Evolutionary conservation across 345 rosid genomes (phyloP).

Genomic region (Citrus unshiu): DNA sequence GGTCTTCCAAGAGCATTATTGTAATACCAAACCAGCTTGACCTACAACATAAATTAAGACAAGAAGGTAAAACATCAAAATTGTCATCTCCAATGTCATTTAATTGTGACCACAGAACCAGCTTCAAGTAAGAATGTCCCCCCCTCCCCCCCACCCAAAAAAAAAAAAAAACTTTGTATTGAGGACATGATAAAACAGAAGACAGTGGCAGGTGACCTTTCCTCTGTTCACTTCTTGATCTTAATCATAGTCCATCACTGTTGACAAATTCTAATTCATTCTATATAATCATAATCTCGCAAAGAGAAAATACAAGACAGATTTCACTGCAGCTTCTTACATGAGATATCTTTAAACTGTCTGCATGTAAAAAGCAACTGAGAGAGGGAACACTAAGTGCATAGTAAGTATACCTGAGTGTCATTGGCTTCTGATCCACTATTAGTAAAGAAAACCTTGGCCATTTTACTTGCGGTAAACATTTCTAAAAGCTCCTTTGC

Average conservation of each 20-base stretch:
- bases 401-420: slow-evolving; percentile 60
- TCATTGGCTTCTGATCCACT: slow-evolving; percentile 99
- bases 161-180: no score
- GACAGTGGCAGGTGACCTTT: background rate
- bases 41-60: slow-evolving; percentile 39
- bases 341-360: background rate
- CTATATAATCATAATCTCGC: background rate
- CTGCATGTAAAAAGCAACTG: background rate
- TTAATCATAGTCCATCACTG: background rate
- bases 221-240: background rate
- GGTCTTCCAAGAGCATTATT: slow-evolving; percentile 89
- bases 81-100: background rate
- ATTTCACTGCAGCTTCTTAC: no score
- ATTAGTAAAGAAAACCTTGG: slow-evolving; percentile 82
- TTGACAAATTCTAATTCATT: background rate
- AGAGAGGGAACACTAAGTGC: background rate
- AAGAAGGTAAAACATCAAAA: slow-evolving; percentile 2
- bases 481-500: slow-evolving; percentile 82
- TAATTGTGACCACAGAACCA: slow-evolving; percentile 42
- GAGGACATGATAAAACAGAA: background rate
- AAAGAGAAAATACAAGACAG: no score
- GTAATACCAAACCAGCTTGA: slow-evolving; percentile 89
- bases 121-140: slow-evolving; percentile 45
- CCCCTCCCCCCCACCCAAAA: no score
- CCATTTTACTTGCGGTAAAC: slow-evolving; percentile 84